Base-by-base conservation (phyloP, 2,329 filamentous ascomycete genomes). In the Pestalotiopsis sp. region DNA sequence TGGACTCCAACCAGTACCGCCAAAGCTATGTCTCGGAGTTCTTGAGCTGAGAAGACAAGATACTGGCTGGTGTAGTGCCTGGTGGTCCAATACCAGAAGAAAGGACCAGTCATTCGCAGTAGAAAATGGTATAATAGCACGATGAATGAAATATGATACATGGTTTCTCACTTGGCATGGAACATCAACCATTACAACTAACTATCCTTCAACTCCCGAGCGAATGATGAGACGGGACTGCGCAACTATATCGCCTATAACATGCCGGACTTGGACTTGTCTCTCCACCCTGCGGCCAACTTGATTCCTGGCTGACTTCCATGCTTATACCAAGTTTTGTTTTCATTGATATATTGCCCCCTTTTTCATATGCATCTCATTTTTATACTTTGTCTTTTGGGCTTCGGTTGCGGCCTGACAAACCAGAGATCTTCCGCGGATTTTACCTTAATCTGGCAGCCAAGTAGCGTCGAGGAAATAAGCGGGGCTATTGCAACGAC, bases 1-100 rank as follows among this genome's bases (percentile, higher is more conserved):
- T 97, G 58, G 94, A 98, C 78, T 79, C 79, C 69, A 99, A 98
- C 81, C 82, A 86, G 66, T 92, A 91, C 79, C 89, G 96, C 69
- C 89, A 94, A 85, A 88, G 90, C 63, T 99, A 99, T 76, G 84
- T 97, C 56, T 74, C 78, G 68, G 78, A 85, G 65, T 89, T 41
- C 45, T 58, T 67, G 38, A 67, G 39, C 25, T 45, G 36, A 31
- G 49, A 38, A 23, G 7, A 39, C 58, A 65, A 65, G 63, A 66
- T 20, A 38, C 13, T 58, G 4, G 66, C 68, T 58, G 4, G 66
- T 66, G 25, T 23, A 27, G 25, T 13, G 7, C 6, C 25, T 6
- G 14, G 14, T 9, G 14, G 20, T 27, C 20, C 12, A 27, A 13
- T 14, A 17, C 14, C 25, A 20, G 57, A n/a, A 61, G 57, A n/a